These are phyloP conservation scores for Fusarium mundagurra DNA, from an alignment of 2,329 filamentous ascomycete species.

Conservation along the genomic window DNA sequence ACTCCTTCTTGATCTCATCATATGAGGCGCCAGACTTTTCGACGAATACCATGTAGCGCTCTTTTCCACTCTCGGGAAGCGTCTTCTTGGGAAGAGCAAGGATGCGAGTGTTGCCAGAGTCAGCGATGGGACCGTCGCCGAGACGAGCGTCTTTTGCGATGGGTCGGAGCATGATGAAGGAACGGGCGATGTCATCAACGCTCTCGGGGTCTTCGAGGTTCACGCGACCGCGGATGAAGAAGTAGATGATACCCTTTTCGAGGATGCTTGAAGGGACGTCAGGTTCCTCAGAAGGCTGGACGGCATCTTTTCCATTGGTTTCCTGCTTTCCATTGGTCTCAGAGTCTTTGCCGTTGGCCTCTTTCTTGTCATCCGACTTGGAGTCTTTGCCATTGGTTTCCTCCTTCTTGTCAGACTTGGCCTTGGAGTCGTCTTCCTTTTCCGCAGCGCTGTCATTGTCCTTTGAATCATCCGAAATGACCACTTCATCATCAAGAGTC, in stretches of 20 bases:
- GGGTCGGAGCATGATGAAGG: conserved; percentile 82
- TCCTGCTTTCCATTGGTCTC: neutral
- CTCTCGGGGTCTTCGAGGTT: conserved; percentile 74
- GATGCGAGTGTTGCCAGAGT: conserved; percentile 72
- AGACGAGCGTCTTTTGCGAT: conserved; percentile 73
- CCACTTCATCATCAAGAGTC: conserved; percentile 34
- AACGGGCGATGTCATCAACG: conserved; percentile 78
- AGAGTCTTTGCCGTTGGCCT: conserved; percentile 6
- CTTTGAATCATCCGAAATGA: neutral
- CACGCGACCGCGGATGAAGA: conserved; percentile 85
- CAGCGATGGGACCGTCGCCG: conserved; percentile 58
- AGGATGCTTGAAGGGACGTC: conserved; percentile 66
- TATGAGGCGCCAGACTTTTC: conserved; percentile 76
- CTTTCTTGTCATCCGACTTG: neutral
- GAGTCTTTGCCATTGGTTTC: conserved; percentile 11
- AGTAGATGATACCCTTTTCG: conserved; percentile 91
- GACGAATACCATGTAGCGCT: conserved; percentile 84
- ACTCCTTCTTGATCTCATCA: conserved; percentile 75
- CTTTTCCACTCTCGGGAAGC: conserved; percentile 73
- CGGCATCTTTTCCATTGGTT: conserved; percentile 25
- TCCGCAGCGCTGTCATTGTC: conserved; percentile 4
- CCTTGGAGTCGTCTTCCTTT: neutral
- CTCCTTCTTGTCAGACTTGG: neutral
- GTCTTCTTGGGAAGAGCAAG: conserved; percentile 86
- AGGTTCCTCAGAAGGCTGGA: conserved; percentile 35